phyloP scores from a whole-genome alignment of 1,284 basidiomycete genomes.

The Sporisorium graminicola region DNA sequence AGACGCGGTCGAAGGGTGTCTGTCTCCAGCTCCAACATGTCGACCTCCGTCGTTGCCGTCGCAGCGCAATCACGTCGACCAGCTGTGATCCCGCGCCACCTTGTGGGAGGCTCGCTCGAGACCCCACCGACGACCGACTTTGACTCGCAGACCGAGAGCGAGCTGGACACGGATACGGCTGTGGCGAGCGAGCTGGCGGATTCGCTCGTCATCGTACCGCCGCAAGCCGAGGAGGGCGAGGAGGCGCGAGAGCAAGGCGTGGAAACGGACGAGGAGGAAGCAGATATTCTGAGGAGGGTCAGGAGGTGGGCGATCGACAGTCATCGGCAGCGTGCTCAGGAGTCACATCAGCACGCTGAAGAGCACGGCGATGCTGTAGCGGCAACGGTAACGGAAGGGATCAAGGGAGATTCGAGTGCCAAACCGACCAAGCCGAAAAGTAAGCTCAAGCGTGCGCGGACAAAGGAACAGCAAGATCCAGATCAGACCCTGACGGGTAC shows the following conservation, averaged over 20 bases:
- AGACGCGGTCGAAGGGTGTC: slow-evolving; percentile 31
- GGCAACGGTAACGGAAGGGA: neutral
- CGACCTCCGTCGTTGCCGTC: neutral
- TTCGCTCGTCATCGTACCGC: slow-evolving; percentile 11
- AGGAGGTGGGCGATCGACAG: slow-evolving; percentile 45
- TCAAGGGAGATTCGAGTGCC: neutral
- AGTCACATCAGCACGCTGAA: too few species aligned
- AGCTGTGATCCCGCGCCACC: too few species aligned
- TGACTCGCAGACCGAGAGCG: slow-evolving; percentile 42
- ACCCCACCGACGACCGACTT: slow-evolving; percentile 57
- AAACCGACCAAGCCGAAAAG: neutral
- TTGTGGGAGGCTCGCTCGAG: slow-evolving; percentile 15
- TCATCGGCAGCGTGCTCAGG: slow-evolving; percentile 25
- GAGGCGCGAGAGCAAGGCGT: neutral
- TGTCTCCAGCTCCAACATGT: slow-evolving; percentile 18
- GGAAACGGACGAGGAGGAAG: slow-evolving; percentile 42
- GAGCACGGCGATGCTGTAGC: neutral
- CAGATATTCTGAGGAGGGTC: slow-evolving; percentile 36
- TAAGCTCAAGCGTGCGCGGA: neutral
- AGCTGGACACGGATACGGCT: slow-evolving; percentile 24
- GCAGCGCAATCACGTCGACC: neutral
- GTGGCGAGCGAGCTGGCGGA: slow-evolving; percentile 12
- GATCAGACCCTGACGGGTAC: slow-evolving; percentile 20
- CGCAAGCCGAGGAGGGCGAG: too few species aligned
- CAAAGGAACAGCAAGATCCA: slow-evolving; percentile 12